Evolutionary conservation across 139 green algal genomes (phyloP), one percentile per base, ranked within the genome.

Genomic region (Trebouxia sp.): DNA sequence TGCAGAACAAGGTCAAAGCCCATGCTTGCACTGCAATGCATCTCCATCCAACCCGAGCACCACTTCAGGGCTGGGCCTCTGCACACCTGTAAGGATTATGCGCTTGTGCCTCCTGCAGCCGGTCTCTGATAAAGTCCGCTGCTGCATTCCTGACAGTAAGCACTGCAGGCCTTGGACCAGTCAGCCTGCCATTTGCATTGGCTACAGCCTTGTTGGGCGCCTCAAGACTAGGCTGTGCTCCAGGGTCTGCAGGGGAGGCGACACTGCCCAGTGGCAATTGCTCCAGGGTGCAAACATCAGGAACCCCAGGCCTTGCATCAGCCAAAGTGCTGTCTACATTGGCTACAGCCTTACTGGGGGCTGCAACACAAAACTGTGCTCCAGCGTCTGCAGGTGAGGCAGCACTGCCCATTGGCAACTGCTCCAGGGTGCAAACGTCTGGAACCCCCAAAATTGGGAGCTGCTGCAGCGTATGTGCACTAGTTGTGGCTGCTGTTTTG

Each of bases 21-120:
- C n/a, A n/a, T n/a, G n/a, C n/a, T n/a, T n/a, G n/a, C n/a, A n/a
- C n/a, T n/a, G n/a, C n/a, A n/a, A n/a, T n/a, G n/a, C n/a, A n/a
- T n/a, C n/a, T n/a, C n/a, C n/a, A n/a, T n/a, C n/a, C n/a, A n/a
- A n/a, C n/a, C n/a, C n/a, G n/a, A n/a, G n/a, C n/a, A n/a, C n/a
- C n/a, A n/a, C n/a, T n/a, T n/a, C n/a, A n/a, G n/a, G n/a, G n/a
- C n/a, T n/a, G n/a, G n/a, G n/a, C n/a, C n/a, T n/a, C n/a, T n/a
- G n/a, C n/a, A n/a, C n/a, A 72, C 62, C 62, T 72, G 32, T 72
- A 72, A 11, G 62, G 32, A 35, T 72, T 72, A 35, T 35, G 35
- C 28, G 35, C 32, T 3, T 72, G 14, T 42, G 32, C 35, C 10
- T 1, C 43, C 35, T 72, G 32, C 32, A 32, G 32, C 9, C 62